Conservation (phyloP, 441 rosid genomes). For the Adansonia gregorii region DNA sequence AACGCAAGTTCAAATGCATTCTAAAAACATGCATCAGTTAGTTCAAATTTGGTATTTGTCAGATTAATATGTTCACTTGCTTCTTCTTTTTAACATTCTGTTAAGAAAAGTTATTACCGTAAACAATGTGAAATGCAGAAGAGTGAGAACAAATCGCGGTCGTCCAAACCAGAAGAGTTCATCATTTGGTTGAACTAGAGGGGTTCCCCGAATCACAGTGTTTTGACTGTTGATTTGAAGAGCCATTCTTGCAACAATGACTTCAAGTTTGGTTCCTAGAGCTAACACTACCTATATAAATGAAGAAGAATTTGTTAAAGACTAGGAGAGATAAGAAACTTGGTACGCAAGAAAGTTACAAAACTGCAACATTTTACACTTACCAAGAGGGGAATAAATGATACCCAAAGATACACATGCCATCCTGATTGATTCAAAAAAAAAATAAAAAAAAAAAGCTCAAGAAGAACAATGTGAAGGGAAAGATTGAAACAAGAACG, state of each 20-base stretch:
- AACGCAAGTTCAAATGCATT: slow-evolving; percentile 48
- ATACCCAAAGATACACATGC: slow-evolving; percentile 22
- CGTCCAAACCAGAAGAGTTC: slow-evolving; percentile 33
- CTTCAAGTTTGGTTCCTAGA: slow-evolving; percentile 45
- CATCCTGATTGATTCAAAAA: slow-evolving; percentile 28
- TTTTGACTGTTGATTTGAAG: slow-evolving; percentile 28
- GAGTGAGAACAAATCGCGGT: slow-evolving; percentile 30
- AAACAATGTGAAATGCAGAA: slow-evolving; percentile 35
- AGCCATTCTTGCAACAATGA: slow-evolving; percentile 45
- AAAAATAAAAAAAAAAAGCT: neutral
- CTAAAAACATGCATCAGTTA: slow-evolving; percentile 23
- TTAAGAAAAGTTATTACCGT: slow-evolving; percentile 29
- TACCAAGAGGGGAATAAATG: slow-evolving; percentile 40
- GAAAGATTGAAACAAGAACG: neutral
- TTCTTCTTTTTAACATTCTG: neutral
- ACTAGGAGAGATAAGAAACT: neutral
- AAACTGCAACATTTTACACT: slow-evolving; percentile 21
- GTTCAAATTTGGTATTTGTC: neutral
- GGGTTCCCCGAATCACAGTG: slow-evolving; percentile 30
- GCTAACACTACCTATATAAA: slow-evolving; percentile 34
- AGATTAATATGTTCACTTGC: neutral
- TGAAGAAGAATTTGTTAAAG: neutral
- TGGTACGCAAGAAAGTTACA: neutral
- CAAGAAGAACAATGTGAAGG: neutral
- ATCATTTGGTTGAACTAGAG: slow-evolving; percentile 40